Base-by-base conservation (phyloP, 2,329 filamentous ascomycete species). In the Dactylella cylindrospora region DNA sequence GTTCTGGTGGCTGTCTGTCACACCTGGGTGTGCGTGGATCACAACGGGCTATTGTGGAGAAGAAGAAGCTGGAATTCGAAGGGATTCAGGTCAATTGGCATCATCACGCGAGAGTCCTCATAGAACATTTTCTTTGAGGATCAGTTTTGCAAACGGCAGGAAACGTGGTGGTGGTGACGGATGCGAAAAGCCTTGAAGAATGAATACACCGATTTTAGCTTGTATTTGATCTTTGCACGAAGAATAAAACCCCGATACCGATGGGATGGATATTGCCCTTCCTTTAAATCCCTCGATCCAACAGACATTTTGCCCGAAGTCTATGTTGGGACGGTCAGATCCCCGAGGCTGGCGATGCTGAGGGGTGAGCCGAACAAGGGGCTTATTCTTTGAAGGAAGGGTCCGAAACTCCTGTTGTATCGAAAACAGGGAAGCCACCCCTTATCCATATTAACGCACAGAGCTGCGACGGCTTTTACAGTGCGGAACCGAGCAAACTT, bases 321-420 rank as follows among this genome's bases (percentile, higher is more conserved):
- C n/a, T n/a, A n/a, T n/a, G n/a, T n/a, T n/a, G n/a, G n/a, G n/a
- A n/a, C n/a, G n/a, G 43, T 44, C n/a, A 57, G 52, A 57, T 57
- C 36, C 43, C 44, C 20, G 19, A 41, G 25, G 28, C 26, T 54
- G 40, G 40, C 32, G 36, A 57, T 57, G 52, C 26, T 26, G 28
- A 52, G 35, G 35, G 32, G 17, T 41, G 46, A n/a, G n/a, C n/a
- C 19, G 35, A 43, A 23, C 55, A 39, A 46, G 53, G 54, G 55
- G 55, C 49, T 41, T 53, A 41, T 46, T 53, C 40, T 35, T 36
- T 15, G 20, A 44, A 53, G 41, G 47, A 39, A 61, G 55, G 55
- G 47, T 61, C 47, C 55, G 55, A 61, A 61, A 61, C 55, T 53
- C 41, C 28, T 61, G 47, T 22, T 43, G 55, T 61, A 17, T 47